Base-by-base conservation (phyloP, 2,329 filamentous ascomycete genomes). In the Colletotrichum sp. region DNA sequence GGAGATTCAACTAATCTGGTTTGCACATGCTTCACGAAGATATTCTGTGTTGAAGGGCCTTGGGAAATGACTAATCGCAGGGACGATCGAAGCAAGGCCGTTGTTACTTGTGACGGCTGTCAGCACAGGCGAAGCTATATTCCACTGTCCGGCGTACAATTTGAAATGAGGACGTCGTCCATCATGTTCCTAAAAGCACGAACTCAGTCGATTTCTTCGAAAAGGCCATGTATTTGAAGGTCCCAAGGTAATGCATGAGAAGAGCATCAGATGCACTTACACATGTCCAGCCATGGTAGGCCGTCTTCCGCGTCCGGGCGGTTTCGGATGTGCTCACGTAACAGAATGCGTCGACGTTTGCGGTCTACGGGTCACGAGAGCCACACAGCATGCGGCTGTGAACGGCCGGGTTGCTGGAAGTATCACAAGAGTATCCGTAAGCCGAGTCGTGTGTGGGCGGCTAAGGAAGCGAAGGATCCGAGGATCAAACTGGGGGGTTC, bases 151-250 rank as follows among this genome's bases (percentile, higher is more conserved):
- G 7, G 79, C 81, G 63, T 65, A 84, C 84, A 75, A 34, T 85
- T 85, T 3, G 82, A 83, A 74, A 86, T 84, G n/a, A 85, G 81
- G 79, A 83, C 84, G 80, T 86, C 83, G 79, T 86, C 83, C 85
- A 86, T 86, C 83, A 86, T 84, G 72, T 85, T 85, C 55, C 84
- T 85, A 44, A 52, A 52, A 52, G 19, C 11, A 22, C 15, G 34
- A 25, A 34, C 19, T 15, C 6, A 25, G 22, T 27, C 8, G 30
- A 16, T 36, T 30, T 19, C 49, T 6, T 27, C 39, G 27, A 8
- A 19, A 32, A 8, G 9, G 22, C 27, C 19, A 27, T 11, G 16
- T n/a, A n/a, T 12, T 13, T 5, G 9, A n/a, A 15, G 8, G 13
- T 12, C 30, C 12, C 39, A 13, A 22, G 34, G n/a, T 19, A 8